Conservation (phyloP, 1,139 yeast genomes). For the Geotrichum reessii region DNA sequence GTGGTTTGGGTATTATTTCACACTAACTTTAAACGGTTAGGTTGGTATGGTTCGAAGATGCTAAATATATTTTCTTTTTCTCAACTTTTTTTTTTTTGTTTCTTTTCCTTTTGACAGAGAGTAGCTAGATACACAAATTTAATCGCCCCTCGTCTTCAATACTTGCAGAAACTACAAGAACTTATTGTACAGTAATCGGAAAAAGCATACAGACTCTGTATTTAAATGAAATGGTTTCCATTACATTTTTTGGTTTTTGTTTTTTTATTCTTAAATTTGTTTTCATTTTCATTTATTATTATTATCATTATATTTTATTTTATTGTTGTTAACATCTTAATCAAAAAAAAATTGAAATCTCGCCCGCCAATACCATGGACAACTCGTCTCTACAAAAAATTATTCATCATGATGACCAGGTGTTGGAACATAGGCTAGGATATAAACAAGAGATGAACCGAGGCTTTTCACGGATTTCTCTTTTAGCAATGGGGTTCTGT, state of each 20-base stretch:
- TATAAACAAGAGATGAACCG: slow-evolving; percentile 18
- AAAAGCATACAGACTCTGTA: not conserved
- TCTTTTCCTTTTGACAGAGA: not conserved
- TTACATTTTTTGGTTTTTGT: not conserved
- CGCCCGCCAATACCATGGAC: not conserved
- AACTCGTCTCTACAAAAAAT: slow-evolving; percentile 5
- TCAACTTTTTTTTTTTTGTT: not conserved
- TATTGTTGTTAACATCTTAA: no score
- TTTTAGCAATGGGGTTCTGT: slow-evolving; percentile 21
- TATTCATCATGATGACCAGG: slow-evolving; percentile 14
- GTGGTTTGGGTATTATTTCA: not conserved
- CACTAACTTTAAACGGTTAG: not conserved
- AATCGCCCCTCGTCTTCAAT: not conserved
- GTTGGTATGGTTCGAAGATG: not conserved
- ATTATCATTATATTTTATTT: not conserved
- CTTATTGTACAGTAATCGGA: not conserved
- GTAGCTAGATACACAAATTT: not conserved
- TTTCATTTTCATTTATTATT: not conserved
- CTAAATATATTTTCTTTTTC: not conserved
- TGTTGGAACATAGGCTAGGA: slow-evolving; percentile 16
- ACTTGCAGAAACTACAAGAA: not conserved
- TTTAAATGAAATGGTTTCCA: not conserved
- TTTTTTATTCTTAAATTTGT: not conserved
- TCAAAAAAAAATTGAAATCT: no score
- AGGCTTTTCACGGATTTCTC: slow-evolving; percentile 19